Evolutionary conservation across 495 filamentous ascomycete genomes (phyloP).

Genomic region (Glonium stellatum): DNA sequence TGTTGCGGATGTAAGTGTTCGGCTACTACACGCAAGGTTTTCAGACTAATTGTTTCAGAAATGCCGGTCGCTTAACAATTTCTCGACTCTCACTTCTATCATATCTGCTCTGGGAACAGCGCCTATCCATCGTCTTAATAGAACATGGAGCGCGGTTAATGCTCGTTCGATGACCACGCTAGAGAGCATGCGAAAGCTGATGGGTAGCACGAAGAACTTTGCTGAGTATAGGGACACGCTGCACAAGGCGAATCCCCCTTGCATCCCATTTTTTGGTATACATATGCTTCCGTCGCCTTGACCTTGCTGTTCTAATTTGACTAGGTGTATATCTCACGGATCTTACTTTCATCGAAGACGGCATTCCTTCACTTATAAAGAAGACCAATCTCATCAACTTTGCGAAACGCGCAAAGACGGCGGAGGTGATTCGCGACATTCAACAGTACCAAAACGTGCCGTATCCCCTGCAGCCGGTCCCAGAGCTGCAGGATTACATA

Average conservation of each 20-base stretch:
- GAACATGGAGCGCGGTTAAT: slow-evolving; percentile 93
- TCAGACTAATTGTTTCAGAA: slow-evolving; percentile 49
- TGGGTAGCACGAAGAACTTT: slow-evolving; percentile 98
- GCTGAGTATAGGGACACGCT: slow-evolving; percentile 89
- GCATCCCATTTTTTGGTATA: slow-evolving; percentile 95
- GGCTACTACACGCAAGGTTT: neutral
- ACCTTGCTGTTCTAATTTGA: slow-evolving; percentile 11
- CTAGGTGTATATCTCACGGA: slow-evolving; percentile 94
- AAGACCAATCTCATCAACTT: slow-evolving; percentile 97
- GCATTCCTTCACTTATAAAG: slow-evolving; percentile 90
- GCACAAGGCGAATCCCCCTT: slow-evolving; percentile 88
- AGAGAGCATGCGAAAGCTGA: slow-evolving; percentile 85
- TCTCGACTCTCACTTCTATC: slow-evolving; percentile 95
- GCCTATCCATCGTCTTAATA: slow-evolving; percentile 83
- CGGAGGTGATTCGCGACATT: slow-evolving; percentile 95
- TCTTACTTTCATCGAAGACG: slow-evolving; percentile 97
- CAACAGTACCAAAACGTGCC: slow-evolving; percentile 97
- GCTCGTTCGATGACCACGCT: slow-evolving; percentile 69
- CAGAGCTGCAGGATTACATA: slow-evolving; percentile 95
- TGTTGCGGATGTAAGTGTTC: slow-evolving; percentile 74
- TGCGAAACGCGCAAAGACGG: slow-evolving; percentile 93
- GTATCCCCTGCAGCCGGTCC: slow-evolving; percentile 80
- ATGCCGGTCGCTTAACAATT: slow-evolving; percentile 92
- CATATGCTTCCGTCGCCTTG: neutral
- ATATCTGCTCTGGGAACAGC: slow-evolving; percentile 92